Percentiles rank a stretch among this genome's conserved stretches.
Conservation (phyloP, 2,329 filamentous ascomycete species). For the Talaromyces sp. region DNA sequence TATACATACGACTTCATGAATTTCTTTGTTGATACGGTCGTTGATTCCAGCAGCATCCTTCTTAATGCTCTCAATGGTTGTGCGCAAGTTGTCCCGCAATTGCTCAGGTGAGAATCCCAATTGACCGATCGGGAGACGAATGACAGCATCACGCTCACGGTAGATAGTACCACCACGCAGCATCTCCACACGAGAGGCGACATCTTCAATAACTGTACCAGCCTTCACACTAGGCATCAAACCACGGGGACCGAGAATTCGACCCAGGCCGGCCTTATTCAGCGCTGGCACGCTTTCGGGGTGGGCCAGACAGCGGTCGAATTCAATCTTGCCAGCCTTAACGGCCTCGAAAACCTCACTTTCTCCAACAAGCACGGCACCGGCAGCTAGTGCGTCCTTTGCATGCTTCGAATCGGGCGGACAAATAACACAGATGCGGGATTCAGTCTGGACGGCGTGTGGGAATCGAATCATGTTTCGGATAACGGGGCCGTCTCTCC, state of each 20-base stretch:
- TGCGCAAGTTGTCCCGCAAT: constrained; percentile 80
- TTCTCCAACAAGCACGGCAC: constrained; percentile 82
- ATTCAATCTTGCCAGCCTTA: constrained; percentile 74
- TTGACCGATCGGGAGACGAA: constrained; percentile 89
- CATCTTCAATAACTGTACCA: constrained; percentile 84
- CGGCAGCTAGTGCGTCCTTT: constrained; percentile 72
- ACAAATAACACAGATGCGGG: constrained; percentile 87
- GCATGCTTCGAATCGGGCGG: constrained; percentile 76
- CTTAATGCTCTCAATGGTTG: constrained; percentile 75
- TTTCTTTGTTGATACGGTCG: constrained; percentile 68
- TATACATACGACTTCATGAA: constrained; percentile 68
- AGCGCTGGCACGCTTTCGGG: constrained; percentile 74
- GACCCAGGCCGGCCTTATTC: constrained; percentile 77
- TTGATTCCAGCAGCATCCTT: constrained; percentile 70
- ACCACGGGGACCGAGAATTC: constrained; percentile 82
- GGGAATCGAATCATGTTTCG: constrained; percentile 87
- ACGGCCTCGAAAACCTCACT: constrained; percentile 82
- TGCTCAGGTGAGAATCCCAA: constrained; percentile 85
- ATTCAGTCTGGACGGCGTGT: constrained; percentile 84
- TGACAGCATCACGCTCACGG: constrained; percentile 79
- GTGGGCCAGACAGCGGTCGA: constrained; percentile 89
- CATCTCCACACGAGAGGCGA: constrained; percentile 73
- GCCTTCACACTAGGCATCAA: constrained; percentile 90
- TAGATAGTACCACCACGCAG: constrained; percentile 85
- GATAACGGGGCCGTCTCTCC: constrained; percentile 82